phyloP scores from a whole-genome alignment of 2,329 filamentous ascomycete species.

The Beauveria varroae region DNA sequence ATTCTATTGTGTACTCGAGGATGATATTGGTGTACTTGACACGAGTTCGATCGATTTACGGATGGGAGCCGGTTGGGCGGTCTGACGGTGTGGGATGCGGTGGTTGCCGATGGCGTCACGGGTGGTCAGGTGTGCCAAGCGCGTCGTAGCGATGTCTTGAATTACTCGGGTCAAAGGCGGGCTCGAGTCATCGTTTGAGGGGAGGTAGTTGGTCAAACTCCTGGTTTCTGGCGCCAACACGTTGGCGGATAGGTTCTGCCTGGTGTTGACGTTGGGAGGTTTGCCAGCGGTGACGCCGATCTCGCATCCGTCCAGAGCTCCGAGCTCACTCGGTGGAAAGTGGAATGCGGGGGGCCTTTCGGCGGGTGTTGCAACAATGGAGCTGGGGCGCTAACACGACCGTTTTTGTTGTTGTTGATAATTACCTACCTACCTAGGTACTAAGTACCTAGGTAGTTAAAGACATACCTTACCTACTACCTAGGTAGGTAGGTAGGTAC shows the following conservation, averaged over 20 bases:
- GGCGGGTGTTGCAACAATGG: no score
- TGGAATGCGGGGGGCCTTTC: not conserved
- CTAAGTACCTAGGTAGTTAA: no score
- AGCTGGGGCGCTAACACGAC: no score
- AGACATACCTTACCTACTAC: no score
- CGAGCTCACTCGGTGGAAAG: conserved; percentile 9
- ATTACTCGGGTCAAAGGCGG: not conserved
- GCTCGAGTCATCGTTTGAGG: not conserved
- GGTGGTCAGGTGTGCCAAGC: not conserved
- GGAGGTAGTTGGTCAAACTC: not conserved
- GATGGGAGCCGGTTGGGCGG: not conserved
- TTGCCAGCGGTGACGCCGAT: not conserved
- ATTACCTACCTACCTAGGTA: no score
- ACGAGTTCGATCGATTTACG: not conserved
- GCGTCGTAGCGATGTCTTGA: not conserved
- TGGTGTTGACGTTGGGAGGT: not conserved
- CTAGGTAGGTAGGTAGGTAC: no score
- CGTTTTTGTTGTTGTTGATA: no score
- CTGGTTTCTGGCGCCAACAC: not conserved
- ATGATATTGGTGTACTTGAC: not conserved
- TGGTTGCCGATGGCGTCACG: not conserved
- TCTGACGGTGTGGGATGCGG: not conserved
- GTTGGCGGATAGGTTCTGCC: not conserved
- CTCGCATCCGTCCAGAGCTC: conserved; percentile 8
- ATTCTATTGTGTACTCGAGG: not conserved